Evolutionary conservation across 1,284 basidiomycete species (phyloP), one percentile per base, ranked within the genome.

Genomic region (Ganoderma sinense): DNA sequence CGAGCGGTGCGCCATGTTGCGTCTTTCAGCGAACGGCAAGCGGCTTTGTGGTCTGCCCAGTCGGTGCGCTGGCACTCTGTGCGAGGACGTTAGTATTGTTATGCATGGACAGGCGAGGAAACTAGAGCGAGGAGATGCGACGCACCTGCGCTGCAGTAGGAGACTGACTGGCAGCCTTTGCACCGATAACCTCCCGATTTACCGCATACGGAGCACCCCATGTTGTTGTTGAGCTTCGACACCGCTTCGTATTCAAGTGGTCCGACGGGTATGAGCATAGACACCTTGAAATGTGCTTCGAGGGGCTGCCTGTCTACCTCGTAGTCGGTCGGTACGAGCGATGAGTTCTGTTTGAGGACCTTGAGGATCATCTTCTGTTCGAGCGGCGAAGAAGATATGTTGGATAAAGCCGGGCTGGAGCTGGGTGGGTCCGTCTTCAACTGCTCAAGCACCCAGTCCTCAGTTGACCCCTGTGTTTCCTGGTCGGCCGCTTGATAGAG

Each of bases 191-290:
- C 69, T 3, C 71, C 74, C 64, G 77, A 77, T 62, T 79, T 79
- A 0, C 84, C 83, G 65, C 84, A 86, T 0, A 84, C 72, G 2
- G 78, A 79, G 68, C 84, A 85, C 7, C 83, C 83, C 31, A 78
- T 64, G 59, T 80, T 77, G 48, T 69, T 71, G 31, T 81, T 82
- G 7, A 85, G 74, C 55, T 77, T 80, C 1, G 81, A 82, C 13
- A 85, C 72, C 59, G 80, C 81, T 6, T 76, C 75, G 77, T 81
- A 81, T n/a, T 73, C 76, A 18, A 85, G 73, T 0, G 84, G 82
- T 10, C 78, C 79, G 2, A 85, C 67, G 11, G 84, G 84, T 18
- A 85, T 76, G 13, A 84, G 53, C 70, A 85, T 82, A 6, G 83
- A 81, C 0, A 77, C 64, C n/a, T 66, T 73, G 63, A 79, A 82